phyloP scores from a whole-genome alignment of 495 filamentous ascomycete species.

The Platismatia glauca region DNA sequence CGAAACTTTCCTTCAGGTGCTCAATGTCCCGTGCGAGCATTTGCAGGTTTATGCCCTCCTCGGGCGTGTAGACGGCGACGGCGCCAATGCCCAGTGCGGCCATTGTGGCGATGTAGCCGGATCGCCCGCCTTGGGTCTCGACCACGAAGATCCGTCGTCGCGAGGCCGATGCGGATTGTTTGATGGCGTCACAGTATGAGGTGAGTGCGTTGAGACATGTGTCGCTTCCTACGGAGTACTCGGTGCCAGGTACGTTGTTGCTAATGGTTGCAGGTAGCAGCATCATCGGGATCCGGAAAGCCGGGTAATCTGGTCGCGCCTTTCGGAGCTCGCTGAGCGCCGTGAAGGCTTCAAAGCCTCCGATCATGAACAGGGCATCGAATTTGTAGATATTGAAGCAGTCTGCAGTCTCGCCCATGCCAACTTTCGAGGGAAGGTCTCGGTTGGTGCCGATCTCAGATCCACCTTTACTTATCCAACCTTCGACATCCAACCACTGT shows the following conservation, averaged over 20 bases:
- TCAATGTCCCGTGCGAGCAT: constrained; percentile 90
- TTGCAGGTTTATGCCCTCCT: constrained; percentile 88
- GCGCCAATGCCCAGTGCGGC: constrained; percentile 85
- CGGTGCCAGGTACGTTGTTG: constrained; percentile 96
- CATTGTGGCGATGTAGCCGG: constrained; percentile 88
- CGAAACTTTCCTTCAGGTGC: constrained; percentile 78
- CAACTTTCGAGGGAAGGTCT: constrained; percentile 74
- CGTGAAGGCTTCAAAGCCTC: constrained; percentile 96
- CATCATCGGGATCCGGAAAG: constrained; percentile 88
- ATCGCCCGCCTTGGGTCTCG: constrained; percentile 92
- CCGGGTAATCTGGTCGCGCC: constrained; percentile 65
- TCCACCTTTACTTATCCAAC: constrained; percentile 92
- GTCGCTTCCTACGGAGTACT: constrained; percentile 94
- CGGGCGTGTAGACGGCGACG: constrained; percentile 92
- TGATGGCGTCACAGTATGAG: constrained; percentile 92
- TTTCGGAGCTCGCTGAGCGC: constrained; percentile 77
- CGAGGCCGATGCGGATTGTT: constrained; percentile 89
- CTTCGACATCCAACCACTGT: constrained; percentile 86
- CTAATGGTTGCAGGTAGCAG: constrained; percentile 93
- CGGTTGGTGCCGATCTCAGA: constrained; percentile 98
- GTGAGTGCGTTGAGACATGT: constrained; percentile 97
- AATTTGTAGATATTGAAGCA: constrained; percentile 81
- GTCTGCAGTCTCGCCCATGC: constrained; percentile 71
- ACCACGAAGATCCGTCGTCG: constrained; percentile 93
- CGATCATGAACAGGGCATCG: constrained; percentile 84